Percentiles rank a stretch among this genome's conserved stretches.
phyloP scores from a whole-genome alignment of 1,284 basidiomycete genomes.

The Austroboletus olivaceoglutinosus region DNA sequence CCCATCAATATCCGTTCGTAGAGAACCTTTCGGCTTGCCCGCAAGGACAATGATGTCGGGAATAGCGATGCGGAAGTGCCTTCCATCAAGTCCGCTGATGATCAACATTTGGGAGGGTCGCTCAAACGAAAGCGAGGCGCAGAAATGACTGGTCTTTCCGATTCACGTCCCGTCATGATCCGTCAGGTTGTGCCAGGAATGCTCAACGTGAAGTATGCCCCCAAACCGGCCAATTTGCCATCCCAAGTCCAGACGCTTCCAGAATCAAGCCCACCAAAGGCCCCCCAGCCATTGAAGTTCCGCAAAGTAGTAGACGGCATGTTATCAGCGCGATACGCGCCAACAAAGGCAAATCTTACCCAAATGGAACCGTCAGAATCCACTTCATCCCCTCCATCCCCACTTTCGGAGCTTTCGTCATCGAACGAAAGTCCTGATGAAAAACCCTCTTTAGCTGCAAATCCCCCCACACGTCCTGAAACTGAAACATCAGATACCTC shows the following conservation, averaged over 20 bases:
- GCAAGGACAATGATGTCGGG: slow-evolving; percentile 20
- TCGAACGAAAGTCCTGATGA: slow-evolving; percentile 20
- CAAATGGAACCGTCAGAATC: slow-evolving; percentile 6
- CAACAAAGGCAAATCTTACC: slow-evolving; percentile 14
- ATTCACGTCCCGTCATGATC: slow-evolving; percentile 26
- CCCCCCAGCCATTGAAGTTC: slow-evolving; percentile 27
- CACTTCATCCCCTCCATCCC: slow-evolving; percentile 12
- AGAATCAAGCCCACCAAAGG: slow-evolving; percentile 24
- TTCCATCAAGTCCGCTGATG: slow-evolving; percentile 12
- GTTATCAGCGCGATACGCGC: slow-evolving; percentile 29
- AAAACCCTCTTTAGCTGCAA: background rate
- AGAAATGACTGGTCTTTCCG: slow-evolving; percentile 28
- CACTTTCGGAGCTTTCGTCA: slow-evolving; percentile 31
- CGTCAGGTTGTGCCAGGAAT: slow-evolving; percentile 41
- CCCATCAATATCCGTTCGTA: slow-evolving; percentile 7
- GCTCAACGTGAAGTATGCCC: slow-evolving; percentile 31
- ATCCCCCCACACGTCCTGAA: background rate
- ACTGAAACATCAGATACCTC: slow-evolving; percentile 1
- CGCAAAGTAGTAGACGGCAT: slow-evolving; percentile 39
- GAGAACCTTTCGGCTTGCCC: slow-evolving; percentile 8
- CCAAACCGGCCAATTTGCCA: slow-evolving; percentile 16
- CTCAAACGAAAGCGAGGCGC: slow-evolving; percentile 44
- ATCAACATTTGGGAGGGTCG: slow-evolving; percentile 13
- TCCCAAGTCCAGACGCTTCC: slow-evolving; percentile 11
- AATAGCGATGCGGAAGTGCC: slow-evolving; percentile 29